Base-by-base conservation (phyloP, 2,329 filamentous ascomycete species). In the Exophiala dermatitidis region DNA sequence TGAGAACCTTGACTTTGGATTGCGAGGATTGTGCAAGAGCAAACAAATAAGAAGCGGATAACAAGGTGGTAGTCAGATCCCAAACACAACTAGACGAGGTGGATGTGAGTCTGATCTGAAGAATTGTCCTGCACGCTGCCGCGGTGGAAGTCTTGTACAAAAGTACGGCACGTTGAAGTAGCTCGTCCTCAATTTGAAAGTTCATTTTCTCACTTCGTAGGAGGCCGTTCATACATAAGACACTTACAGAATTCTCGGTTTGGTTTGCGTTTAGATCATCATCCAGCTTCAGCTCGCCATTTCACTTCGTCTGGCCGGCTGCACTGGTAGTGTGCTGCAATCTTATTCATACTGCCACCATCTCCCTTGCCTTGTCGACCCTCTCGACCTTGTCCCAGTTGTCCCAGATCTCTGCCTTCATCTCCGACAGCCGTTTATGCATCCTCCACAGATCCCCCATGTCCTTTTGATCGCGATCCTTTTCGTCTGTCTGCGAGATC, bases 381-480 rank as follows among this genome's bases (percentile, higher is more conserved):
- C 53, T 58, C 40, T 61, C 59, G 26, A 61, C 48, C 40, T 52
- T 60, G 29, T 50, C 60, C 62, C 61, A 64, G 33, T 59, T 60
- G 12, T 56, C 51, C 62, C 62, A 64, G 34, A 64, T 63, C 6
- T 63, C 60, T 3, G 58, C 49, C 53, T 64, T 64, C 60, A 64
- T 61, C 47, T 64, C 62, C 48, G 56, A 57, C 30, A 64, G 45
- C 19, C 62, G 51, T 46, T 52, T 57, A 48, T 64, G 62, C 62
- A 64, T 64, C 42, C 69, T 72, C 63, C 75, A 73, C 49, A 84
- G 63, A 53, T 74, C 71, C 41, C 77, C 73, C 55, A 80, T 59
- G 34, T 64, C 67, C 61, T 83, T 58, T 28, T 58, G 77, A 26
- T 72, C 68, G 46, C 70, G 71, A 5, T 77, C 72, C 2, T 75